Base-by-base conservation (phyloP, 257 asterid genomes). In the Anisodus tanguticus region DNA sequence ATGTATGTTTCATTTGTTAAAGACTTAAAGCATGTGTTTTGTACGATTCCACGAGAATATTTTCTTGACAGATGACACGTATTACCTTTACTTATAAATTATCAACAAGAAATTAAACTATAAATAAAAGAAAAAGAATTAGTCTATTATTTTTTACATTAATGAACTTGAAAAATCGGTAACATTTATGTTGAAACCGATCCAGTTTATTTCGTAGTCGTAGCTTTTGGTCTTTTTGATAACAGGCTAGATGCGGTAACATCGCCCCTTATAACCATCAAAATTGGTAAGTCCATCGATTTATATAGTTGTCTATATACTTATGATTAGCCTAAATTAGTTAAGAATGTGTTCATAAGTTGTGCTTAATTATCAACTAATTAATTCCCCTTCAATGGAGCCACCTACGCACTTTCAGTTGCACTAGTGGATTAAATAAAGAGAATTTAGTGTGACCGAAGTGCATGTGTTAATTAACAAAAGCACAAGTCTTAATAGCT, bases 391-490 rank as follows among this genome's bases (percentile, higher is more conserved):
- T 7, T 59, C 4, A 59, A 2, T 13, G 26, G 17, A 17, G 66
- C 26, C 5, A 57, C 4, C 11, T 59, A 62, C 68, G 69, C 2
- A 22, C 39, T 19, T 62, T 22, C 1, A 62, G 35, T 22, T 62
- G 35, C 4, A 62, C 39, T 19, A 62, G 69, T 22, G 37, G 39
- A 62, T 62, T 62, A 62, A 62, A 19, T 3, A n/a, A n/a, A 57
- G 0, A 57, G 15, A 57, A 58, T 58, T 59, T 59, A n/a, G 80
- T 31, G 19, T 11, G 4, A 72, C 80, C 53, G 9, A 72, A 47
- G 37, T 45, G 59, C n/a, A 72, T 45, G n/a, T 72, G 59, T 72
- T 72, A 72, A 39, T 47, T 19, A 47, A 45, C n/a, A 72, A 72
- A 0, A 31, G 19, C 11, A 47, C 80, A 31, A 31, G 39, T 63